Conservation (phyloP, 2,329 filamentous ascomycete genomes). For the Phyllosticta capitalensis region DNA sequence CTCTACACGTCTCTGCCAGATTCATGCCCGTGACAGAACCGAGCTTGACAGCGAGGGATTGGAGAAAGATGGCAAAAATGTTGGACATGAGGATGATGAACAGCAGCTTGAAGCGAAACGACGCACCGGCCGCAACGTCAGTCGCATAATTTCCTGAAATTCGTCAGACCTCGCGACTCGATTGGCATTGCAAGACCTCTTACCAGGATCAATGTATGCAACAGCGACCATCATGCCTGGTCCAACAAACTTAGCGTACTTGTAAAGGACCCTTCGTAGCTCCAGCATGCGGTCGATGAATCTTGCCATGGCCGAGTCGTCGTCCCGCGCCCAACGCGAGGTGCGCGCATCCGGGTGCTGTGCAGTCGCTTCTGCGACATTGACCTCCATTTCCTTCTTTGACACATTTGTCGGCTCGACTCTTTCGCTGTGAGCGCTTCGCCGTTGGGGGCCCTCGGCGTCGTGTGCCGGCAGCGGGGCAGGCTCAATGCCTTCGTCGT, state of each 20-base stretch:
- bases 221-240: constrained; percentile 55
- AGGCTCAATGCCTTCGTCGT: not conserved
- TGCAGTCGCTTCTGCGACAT: constrained; percentile 13
- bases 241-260: constrained; percentile 51
- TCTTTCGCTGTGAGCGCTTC: not conserved
- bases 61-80: constrained; percentile 60
- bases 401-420: not conserved
- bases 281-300: not conserved
- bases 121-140: constrained; percentile 58
- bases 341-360: not conserved
- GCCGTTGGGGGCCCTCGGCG: not conserved
- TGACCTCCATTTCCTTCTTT: not conserved
- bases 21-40: constrained; percentile 42
- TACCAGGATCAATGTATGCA: constrained; percentile 41
- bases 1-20: constrained; percentile 40
- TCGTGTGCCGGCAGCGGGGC: not conserved
- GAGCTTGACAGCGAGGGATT: constrained; percentile 54
- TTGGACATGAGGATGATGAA: constrained; percentile 63
- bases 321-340: not conserved
- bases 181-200: constrained; percentile 2
- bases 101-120: constrained; percentile 55
- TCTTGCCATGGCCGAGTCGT: not conserved
- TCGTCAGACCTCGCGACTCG: not conserved
- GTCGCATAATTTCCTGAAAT: constrained; percentile 57
- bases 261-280: constrained; percentile 26